phyloP scores from a whole-genome alignment of 2,329 filamentous ascomycete genomes.

The Colletotrichum falcatum region DNA sequence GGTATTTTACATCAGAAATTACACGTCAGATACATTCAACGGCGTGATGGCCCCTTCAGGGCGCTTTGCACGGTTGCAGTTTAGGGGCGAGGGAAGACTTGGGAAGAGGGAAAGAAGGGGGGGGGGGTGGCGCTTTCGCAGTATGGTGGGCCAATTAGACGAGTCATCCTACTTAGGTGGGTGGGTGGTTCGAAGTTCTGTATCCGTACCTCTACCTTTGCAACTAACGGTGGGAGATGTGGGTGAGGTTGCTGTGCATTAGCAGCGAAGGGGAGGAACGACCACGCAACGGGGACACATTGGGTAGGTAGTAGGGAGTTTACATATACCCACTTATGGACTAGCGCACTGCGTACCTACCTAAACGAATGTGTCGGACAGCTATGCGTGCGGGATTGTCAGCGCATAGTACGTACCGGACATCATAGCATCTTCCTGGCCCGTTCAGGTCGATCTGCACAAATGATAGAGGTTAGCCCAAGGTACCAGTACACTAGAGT shows the following conservation, averaged over 20 bases:
- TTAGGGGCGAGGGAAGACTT: conserved; percentile 6
- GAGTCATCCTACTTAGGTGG: conserved; percentile 10
- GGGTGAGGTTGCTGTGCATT: conserved; percentile 28
- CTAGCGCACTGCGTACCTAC: no score
- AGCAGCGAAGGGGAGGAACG: background rate
- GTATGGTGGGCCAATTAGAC: conserved; percentile 31
- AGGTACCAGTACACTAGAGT: conserved; percentile 1
- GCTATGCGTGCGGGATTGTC: background rate
- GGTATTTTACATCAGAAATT: conserved; percentile 32
- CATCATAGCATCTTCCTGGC: conserved; percentile 28
- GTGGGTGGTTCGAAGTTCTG: background rate
- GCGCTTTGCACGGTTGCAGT: conserved; percentile 32
- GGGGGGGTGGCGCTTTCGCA: background rate
- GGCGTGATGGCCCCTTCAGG: conserved; percentile 35
- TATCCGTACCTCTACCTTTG: conserved; percentile 4
- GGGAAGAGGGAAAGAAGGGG: conserved; percentile 3
- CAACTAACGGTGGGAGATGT: conserved; percentile 27
- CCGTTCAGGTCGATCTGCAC: conserved; percentile 34
- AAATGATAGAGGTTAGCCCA: conserved; percentile 28
- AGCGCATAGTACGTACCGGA: conserved; percentile 32
- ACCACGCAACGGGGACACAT: no score
- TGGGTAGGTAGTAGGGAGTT: background rate
- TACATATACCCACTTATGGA: no score
- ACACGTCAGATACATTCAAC: conserved; percentile 38
- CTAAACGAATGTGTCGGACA: no score